These are phyloP conservation scores for Podospora sp. DNA, from an alignment of 495 filamentous ascomycete species.

Conservation along the genomic window DNA sequence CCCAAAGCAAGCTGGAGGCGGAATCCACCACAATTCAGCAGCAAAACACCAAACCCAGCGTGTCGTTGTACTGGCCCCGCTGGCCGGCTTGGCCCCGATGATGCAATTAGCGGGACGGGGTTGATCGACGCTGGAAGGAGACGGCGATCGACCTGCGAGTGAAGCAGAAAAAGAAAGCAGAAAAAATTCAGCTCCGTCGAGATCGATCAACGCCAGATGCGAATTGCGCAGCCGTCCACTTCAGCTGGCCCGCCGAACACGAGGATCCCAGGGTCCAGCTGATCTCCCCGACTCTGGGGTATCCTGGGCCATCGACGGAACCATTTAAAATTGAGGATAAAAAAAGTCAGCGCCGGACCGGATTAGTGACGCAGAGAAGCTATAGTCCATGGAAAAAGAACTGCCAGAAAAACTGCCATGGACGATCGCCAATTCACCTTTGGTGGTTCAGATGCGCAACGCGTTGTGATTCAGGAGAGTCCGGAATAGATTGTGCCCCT, in stretches of 20 bases:
- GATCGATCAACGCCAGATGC: conserved; percentile 8
- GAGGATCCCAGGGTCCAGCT: background rate
- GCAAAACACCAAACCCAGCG: too few species aligned
- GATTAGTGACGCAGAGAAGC: background rate
- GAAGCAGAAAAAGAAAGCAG: conserved; percentile 15
- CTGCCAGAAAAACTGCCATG: background rate
- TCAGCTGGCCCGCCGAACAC: conserved; percentile 6
- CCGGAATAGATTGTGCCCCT: conserved; percentile 16
- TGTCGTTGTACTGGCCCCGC: background rate
- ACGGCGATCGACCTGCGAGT: conserved; percentile 5
- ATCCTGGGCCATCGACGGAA: conserved; percentile 1
- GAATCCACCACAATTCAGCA: background rate
- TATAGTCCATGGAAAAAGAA: background rate
- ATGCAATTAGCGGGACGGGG: background rate
- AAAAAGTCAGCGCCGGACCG: background rate
- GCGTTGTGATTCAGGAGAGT: conserved; percentile 20
- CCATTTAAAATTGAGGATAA: background rate
- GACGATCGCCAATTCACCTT: background rate
- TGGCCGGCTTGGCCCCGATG: background rate
- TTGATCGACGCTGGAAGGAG: background rate
- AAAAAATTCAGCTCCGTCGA: background rate
- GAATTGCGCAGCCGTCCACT: background rate
- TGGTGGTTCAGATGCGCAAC: conserved; percentile 18
- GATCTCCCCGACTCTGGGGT: conserved; percentile 6
- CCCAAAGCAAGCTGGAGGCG: background rate